Conservation (phyloP, 768 basidiomycete genomes). For the Macrolepiota dolichaula region DNA sequence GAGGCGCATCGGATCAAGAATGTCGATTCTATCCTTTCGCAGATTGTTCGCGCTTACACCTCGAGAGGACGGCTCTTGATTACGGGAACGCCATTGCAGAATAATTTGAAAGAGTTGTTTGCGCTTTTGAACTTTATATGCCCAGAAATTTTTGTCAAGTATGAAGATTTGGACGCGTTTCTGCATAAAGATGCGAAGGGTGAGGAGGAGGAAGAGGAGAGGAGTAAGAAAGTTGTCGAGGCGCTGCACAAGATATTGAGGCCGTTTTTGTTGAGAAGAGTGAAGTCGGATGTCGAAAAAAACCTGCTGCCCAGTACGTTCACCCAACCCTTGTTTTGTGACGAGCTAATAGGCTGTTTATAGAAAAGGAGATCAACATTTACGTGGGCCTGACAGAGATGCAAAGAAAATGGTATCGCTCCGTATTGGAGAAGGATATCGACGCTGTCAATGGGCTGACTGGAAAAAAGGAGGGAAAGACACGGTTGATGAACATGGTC, state of each 20-base stretch:
- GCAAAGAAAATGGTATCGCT: slow-evolving; percentile 98
- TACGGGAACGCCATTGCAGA: slow-evolving; percentile 95
- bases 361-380: slow-evolving; percentile 98
- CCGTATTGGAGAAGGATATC: slow-evolving; percentile 95
- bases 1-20: slow-evolving; percentile 99
- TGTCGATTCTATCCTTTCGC: slow-evolving; percentile 91
- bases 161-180: slow-evolving; percentile 90
- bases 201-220: slow-evolving; percentile 70
- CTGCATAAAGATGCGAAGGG: slow-evolving; percentile 81
- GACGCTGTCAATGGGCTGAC: slow-evolving; percentile 97
- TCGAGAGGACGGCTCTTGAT: slow-evolving; percentile 90
- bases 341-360: not conserved
- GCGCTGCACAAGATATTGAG: slow-evolving; percentile 95
- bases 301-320: slow-evolving; percentile 79
- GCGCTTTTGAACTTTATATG: slow-evolving; percentile 93
- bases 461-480: slow-evolving; percentile 99
- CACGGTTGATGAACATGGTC: slow-evolving; percentile 96
- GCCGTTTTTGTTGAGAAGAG: slow-evolving; percentile 90
- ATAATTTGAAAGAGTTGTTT: slow-evolving; percentile 94
- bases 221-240: slow-evolving; percentile 91
- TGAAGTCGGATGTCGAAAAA: slow-evolving; percentile 98
- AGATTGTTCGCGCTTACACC: slow-evolving; percentile 90
- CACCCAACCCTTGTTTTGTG: not conserved
- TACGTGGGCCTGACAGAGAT: slow-evolving; percentile 96
- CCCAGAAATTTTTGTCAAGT: slow-evolving; percentile 92